These are phyloP conservation scores for Cyclocybe cylindracea DNA, from an alignment of 768 basidiomycete genomes.

Conservation along the genomic window DNA sequence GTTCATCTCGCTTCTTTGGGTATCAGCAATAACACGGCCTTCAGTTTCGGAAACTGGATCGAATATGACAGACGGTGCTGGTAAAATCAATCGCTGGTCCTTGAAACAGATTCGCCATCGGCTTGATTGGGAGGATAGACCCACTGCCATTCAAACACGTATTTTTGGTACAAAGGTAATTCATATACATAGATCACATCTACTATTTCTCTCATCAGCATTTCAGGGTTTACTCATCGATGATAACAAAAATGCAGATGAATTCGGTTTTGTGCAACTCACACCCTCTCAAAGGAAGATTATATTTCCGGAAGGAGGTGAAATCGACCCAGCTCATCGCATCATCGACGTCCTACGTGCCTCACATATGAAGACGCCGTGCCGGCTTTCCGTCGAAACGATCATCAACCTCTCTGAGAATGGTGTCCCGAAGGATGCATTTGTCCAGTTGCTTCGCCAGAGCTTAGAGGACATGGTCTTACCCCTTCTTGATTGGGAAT, in stretches of 20 bases:
- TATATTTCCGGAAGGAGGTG: conserved; percentile 29
- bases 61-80: conserved; percentile 61
- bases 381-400: conserved; percentile 54
- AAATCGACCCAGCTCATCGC: conserved; percentile 41
- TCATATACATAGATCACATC: neutral
- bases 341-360: conserved; percentile 57
- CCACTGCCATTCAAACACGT: conserved; percentile 53
- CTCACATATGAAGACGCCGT: conserved; percentile 46
- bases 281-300: conserved; percentile 51
- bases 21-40: neutral
- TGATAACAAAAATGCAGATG: conserved; percentile 27
- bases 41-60: conserved; percentile 30
- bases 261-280: conserved; percentile 26
- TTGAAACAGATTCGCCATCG: conserved; percentile 32
- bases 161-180: conserved; percentile 48
- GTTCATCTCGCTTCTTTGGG: conserved; percentile 12
- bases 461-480: conserved; percentile 35
- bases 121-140: conserved; percentile 36
- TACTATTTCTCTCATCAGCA: neutral
- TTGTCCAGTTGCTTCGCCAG: conserved; percentile 37
- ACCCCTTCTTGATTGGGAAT: conserved; percentile 47
- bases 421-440: conserved; percentile 46
- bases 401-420: conserved; percentile 67
- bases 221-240: conserved; percentile 40
- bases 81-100: conserved; percentile 41